These are phyloP conservation scores for Tympanopsis confertula DNA, from an alignment of 2,329 filamentous ascomycete species.

Conservation along the genomic window DNA sequence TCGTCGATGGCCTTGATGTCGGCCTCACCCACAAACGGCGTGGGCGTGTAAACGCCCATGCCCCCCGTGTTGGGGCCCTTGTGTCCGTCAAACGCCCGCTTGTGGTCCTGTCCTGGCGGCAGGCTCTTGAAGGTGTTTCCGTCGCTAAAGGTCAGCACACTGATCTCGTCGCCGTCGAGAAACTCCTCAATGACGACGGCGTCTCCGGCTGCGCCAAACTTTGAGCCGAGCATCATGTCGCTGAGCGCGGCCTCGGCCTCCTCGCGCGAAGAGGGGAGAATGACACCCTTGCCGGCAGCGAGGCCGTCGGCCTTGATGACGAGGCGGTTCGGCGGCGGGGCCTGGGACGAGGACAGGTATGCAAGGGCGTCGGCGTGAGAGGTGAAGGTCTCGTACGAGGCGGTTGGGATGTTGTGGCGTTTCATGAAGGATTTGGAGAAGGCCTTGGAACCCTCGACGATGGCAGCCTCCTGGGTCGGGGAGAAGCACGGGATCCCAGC, in stretches of 20 bases:
- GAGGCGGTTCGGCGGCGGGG: constrained; percentile 62
- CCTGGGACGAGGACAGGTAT: constrained; percentile 59
- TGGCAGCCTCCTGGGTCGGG: constrained; percentile 70
- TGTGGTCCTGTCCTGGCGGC: constrained; percentile 91
- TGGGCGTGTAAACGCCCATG: constrained; percentile 96
- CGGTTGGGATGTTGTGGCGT: constrained; percentile 78
- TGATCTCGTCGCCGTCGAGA: constrained; percentile 81
- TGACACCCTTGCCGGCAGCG: constrained; percentile 90
- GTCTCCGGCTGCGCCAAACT: constrained; percentile 76
- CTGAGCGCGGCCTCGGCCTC: constrained; percentile 74
- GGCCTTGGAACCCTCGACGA: constrained; percentile 91
- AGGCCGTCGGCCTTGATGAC: constrained; percentile 95
- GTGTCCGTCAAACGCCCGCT: constrained; percentile 84
- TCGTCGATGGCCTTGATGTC: constrained; percentile 69
- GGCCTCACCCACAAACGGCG: constrained; percentile 62
- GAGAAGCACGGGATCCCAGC: constrained; percentile 75
- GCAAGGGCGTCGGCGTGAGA: constrained; percentile 60
- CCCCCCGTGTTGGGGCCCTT: constrained; percentile 88
- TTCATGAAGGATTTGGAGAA: constrained; percentile 98
- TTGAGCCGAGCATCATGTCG: constrained; percentile 80
- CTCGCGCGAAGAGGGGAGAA: constrained; percentile 69
- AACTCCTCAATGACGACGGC: constrained; percentile 95
- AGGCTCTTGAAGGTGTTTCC: constrained; percentile 73
- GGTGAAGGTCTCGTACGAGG: constrained; percentile 82
- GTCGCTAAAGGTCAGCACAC: constrained; percentile 83